Evolutionary conservation across 257 asterid species (phyloP).

Genomic region (Plectranthus barbatus): DNA sequence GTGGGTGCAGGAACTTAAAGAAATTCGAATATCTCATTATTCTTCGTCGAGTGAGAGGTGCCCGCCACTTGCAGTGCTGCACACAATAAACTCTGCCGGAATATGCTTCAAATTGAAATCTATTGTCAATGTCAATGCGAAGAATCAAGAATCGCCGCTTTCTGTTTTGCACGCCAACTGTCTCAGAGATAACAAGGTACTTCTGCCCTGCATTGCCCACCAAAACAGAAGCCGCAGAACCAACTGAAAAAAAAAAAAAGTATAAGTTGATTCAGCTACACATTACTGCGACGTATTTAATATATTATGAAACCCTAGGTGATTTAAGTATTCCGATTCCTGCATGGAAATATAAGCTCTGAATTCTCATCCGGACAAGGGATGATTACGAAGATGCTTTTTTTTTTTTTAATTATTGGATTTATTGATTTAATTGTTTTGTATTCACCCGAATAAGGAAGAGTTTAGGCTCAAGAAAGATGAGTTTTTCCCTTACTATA

Average conservation of each 20-base stretch:
- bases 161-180: conserved; percentile 75
- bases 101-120: conserved; percentile 78
- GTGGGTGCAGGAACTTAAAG: conserved; percentile 41
- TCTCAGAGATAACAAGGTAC: conserved; percentile 96
- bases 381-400: background rate
- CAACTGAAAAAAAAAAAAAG: background rate
- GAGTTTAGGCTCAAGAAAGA: background rate
- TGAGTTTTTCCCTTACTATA: background rate
- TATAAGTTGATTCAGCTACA: background rate
- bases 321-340: conserved; percentile 10
- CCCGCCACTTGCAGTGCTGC: conserved; percentile 89
- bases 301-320: conserved; percentile 7
- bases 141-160: conserved; percentile 64
- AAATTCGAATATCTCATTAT: conserved; percentile 65
- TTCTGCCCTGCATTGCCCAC: conserved; percentile 25
- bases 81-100: conserved; percentile 44
- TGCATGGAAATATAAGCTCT: background rate
- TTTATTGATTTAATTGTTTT: background rate
- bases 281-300: background rate
- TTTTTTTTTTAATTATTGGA: background rate
- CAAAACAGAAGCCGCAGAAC: conserved; percentile 19
- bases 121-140: conserved; percentile 27
- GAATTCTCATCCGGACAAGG: background rate
- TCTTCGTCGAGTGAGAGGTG: conserved; percentile 87
- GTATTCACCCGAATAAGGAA: background rate